Evolutionary conservation across 2,329 filamentous ascomycete species (phyloP).

Genomic region (Myriosclerotinia curreyana): DNA sequence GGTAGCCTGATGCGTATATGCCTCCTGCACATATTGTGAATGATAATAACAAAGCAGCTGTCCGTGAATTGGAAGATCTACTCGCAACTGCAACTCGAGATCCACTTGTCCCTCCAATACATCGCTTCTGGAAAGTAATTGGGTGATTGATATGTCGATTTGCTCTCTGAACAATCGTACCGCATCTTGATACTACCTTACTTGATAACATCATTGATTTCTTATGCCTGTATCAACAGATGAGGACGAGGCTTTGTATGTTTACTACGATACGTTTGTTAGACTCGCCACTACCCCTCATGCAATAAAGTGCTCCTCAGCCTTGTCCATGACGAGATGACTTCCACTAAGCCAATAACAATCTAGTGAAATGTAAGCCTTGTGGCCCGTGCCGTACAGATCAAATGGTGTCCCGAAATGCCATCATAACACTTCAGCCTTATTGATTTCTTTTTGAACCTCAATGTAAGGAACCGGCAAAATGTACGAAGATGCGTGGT

Average conservation of each 20-base stretch:
- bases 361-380: slow-evolving; percentile 1
- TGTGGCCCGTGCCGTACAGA: slow-evolving; percentile 13
- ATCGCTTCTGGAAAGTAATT: slow-evolving; percentile 28
- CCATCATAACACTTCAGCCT: slow-evolving; percentile 19
- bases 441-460: neutral
- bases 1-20: slow-evolving; percentile 33
- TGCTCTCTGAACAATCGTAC: slow-evolving; percentile 26
- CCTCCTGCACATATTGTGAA: slow-evolving; percentile 30
- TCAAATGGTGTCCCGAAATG: slow-evolving; percentile 2
- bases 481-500: slow-evolving; percentile 86
- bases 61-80: slow-evolving; percentile 21
- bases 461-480: slow-evolving; percentile 28
- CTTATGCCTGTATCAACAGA: neutral
- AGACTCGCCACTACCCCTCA: slow-evolving; percentile 15
- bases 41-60: slow-evolving; percentile 29
- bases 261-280: slow-evolving; percentile 4
- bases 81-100: slow-evolving; percentile 26
- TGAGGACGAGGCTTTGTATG: slow-evolving; percentile 2
- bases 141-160: slow-evolving; percentile 22
- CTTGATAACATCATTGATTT: slow-evolving; percentile 30
- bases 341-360: neutral
- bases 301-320: slow-evolving; percentile 17
- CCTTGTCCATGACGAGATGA: slow-evolving; percentile 23
- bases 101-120: slow-evolving; percentile 26
- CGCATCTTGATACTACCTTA: slow-evolving; percentile 23